A percentile compares a stretch with the other conserved stretches of the same genome.
Evolutionary conservation across 129 eudicot genomes (phyloP).

Genomic region (Chrysanthemum seticuspe): DNA sequence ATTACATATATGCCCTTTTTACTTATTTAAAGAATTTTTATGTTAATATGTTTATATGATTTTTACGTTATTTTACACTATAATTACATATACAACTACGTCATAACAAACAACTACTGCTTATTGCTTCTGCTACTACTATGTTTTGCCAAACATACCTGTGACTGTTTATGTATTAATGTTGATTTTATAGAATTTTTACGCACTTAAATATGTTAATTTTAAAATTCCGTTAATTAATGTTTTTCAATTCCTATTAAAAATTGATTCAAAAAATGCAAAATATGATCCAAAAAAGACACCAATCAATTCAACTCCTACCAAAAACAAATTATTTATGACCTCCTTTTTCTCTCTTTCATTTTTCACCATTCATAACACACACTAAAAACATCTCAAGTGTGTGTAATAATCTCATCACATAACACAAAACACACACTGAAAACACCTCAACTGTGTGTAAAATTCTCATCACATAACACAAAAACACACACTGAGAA

Average conservation of each 20-base stretch:
- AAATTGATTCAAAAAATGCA: not conserved
- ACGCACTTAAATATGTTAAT: no score
- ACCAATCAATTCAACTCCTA: slow-evolving; percentile 23
- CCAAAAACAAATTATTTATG: slow-evolving; percentile 17
- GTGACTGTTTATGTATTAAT: no score
- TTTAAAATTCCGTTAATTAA: not conserved
- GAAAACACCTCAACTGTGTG: slow-evolving; percentile 33
- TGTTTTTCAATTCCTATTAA: not conserved
- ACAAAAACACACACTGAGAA: slow-evolving; percentile 16
- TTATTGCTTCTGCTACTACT: no score
- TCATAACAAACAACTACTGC: no score
- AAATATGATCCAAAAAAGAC: not conserved
- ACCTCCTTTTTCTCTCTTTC: slow-evolving; percentile 4
- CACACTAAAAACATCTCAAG: slow-evolving; percentile 30
- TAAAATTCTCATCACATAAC: not conserved
- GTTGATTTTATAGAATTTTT: no score
- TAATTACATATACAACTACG: no score
- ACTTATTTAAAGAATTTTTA: no score
- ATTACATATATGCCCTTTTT: no score
- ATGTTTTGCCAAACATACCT: no score
- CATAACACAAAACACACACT: slow-evolving; percentile 13
- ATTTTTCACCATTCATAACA: not conserved
- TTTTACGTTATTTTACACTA: no score
- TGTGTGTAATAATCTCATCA: slow-evolving; percentile 16
- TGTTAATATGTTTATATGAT: no score